Evolutionary conservation across 2,329 filamentous ascomycete species (phyloP).

Genomic region (Tolypocladium ophioglossoides): DNA sequence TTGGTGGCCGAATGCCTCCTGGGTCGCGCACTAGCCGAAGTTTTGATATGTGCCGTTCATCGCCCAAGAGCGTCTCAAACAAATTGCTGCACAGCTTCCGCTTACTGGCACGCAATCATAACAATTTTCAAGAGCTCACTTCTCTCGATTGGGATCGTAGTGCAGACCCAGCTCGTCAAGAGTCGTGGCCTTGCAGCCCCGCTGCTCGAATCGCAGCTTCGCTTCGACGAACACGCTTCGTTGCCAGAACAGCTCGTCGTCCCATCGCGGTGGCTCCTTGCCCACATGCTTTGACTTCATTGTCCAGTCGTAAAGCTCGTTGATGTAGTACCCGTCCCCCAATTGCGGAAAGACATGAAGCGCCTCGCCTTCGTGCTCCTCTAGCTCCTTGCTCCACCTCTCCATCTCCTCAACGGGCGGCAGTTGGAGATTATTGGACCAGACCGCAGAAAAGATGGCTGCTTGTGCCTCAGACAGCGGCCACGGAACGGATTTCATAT

Average conservation of each 20-base stretch:
- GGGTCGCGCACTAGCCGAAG: neutral
- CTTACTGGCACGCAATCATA: neutral
- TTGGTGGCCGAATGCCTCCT: neutral
- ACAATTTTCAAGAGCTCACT: neutral
- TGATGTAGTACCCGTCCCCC: constrained; percentile 59
- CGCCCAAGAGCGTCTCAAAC: neutral
- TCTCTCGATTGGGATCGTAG: constrained; percentile 26
- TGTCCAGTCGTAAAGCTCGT: constrained; percentile 55
- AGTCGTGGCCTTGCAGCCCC: constrained; percentile 52
- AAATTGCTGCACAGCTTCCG: neutral
- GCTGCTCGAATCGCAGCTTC: constrained; percentile 58
- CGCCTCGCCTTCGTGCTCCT: constrained; percentile 29
- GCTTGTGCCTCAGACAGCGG: constrained; percentile 70
- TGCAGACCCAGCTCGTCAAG: constrained; percentile 64
- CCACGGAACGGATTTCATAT: constrained; percentile 83
- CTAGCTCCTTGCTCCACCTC: constrained; percentile 54
- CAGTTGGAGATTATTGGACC: constrained; percentile 58
- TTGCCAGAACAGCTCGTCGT: constrained; percentile 60
- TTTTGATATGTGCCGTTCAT: neutral
- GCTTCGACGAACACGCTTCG: constrained; percentile 57
- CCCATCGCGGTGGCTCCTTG: constrained; percentile 64
- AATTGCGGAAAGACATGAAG: constrained; percentile 18
- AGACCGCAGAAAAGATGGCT: constrained; percentile 66
- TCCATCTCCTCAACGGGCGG: constrained; percentile 56
- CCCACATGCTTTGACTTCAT: constrained; percentile 38